Percentiles rank a stretch among this genome's conserved stretches.
Conservation (phyloP, 768 basidiomycete species). For the Xerocomellus amylosporus region DNA sequence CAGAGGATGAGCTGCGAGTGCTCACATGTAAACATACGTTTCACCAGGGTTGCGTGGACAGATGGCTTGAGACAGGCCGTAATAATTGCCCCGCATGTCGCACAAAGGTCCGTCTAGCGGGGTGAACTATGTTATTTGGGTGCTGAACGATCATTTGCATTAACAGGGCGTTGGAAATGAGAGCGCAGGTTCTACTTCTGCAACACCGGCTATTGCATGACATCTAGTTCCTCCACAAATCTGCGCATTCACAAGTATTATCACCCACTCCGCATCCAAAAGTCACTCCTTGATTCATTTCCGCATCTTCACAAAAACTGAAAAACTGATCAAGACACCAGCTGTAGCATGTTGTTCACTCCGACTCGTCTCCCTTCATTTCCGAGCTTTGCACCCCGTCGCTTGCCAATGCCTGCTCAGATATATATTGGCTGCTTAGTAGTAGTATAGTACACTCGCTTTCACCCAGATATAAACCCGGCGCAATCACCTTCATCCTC, state of each 20-base stretch:
- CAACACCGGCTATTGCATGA: constrained; percentile 9
- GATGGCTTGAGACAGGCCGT: constrained; percentile 78
- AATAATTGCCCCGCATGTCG: constrained; percentile 95
- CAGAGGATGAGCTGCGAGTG: constrained; percentile 75
- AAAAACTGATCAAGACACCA: constrained; percentile 8
- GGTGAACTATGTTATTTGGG: not conserved
- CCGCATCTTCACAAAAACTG: constrained; percentile 10
- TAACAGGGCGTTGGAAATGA: constrained; percentile 28
- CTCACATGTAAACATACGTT: constrained; percentile 87
- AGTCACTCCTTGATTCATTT: constrained; percentile 20
- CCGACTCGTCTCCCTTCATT: constrained; percentile 7
- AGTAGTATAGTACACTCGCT: constrained; percentile 17
- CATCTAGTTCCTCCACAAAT: not conserved
- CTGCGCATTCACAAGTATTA: not conserved
- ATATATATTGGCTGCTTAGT: constrained; percentile 26
- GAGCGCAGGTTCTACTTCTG: constrained; percentile 10
- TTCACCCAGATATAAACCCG: constrained; percentile 7
- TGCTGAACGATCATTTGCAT: not conserved
- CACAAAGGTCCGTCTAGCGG: constrained; percentile 50
- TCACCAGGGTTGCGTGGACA: constrained; percentile 85
- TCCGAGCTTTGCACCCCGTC: constrained; percentile 9
- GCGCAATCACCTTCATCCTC: constrained; percentile 9
- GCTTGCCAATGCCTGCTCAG: constrained; percentile 15
- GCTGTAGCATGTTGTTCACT: constrained; percentile 30
- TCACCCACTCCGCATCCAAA: constrained; percentile 1